Percentiles rank a stretch among this genome's conserved stretches.
Evolutionary conservation across 2,329 filamentous ascomycete genomes (phyloP).

Genomic region (Colletotrichum salicis): DNA sequence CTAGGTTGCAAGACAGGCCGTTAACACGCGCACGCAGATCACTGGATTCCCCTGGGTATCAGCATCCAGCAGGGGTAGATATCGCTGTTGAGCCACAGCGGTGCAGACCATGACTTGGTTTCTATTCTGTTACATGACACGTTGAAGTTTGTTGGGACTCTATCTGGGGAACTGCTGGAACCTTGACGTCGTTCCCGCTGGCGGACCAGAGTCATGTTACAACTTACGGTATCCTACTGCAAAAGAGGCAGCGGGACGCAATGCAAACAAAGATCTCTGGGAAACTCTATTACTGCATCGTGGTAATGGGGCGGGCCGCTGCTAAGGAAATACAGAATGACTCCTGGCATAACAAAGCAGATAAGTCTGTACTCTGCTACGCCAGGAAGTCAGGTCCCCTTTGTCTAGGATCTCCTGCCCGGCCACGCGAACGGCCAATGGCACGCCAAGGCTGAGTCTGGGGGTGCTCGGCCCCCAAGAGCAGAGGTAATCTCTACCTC

Average conservation of each 20-base stretch:
- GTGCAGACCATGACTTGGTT: neutral
- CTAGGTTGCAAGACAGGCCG: neutral
- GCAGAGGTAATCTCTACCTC: conserved; percentile 1
- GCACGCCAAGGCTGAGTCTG: conserved; percentile 7
- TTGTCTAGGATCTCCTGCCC: conserved; percentile 10
- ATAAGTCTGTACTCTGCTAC: conserved; percentile 3
- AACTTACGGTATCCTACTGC: neutral
- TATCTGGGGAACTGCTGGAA: neutral
- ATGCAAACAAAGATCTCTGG: conserved; percentile 24
- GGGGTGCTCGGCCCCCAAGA: conserved; percentile 12
- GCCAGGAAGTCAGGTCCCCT: conserved; percentile 1
- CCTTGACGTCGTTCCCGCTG: conserved; percentile 22
- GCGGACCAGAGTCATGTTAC: conserved; percentile 7
- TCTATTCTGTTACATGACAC: conserved; percentile 16
- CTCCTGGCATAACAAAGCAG: neutral
- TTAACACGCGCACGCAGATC: neutral
- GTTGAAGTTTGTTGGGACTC: neutral
- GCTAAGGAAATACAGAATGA: neutral
- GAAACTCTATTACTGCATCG: conserved; percentile 20
- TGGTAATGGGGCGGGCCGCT: conserved; percentile 8
- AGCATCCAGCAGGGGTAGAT: neutral
- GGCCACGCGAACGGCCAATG: conserved; percentile 9
- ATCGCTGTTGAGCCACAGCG: neutral
- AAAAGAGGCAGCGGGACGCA: conserved; percentile 2
- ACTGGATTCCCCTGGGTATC: neutral